Percentiles rank a stretch among this genome's conserved stretches.
Conservation (phyloP, 495 filamentous ascomycete species). For the Penicillium nucicola region DNA sequence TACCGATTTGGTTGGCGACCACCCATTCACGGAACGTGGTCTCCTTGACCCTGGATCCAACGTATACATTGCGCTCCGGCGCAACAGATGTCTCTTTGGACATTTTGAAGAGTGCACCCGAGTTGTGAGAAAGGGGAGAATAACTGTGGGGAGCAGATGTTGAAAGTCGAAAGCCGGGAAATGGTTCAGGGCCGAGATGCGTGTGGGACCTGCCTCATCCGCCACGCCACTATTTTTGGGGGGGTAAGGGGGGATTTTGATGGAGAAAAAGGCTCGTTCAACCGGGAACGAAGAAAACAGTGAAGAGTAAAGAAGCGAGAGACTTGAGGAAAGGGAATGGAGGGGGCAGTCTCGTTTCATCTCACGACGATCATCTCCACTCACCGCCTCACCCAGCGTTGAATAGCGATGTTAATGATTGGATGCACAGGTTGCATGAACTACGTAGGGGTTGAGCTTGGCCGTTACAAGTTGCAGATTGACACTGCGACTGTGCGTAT, state of each 20-base stretch:
- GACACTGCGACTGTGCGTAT: no score
- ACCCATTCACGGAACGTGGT: conserved; percentile 51
- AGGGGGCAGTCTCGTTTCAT: conserved; percentile 24
- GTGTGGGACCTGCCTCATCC: conserved; percentile 21
- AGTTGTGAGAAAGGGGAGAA: not conserved
- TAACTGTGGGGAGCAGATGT: not conserved
- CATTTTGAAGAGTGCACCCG: conserved; percentile 24
- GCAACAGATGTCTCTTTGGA: conserved; percentile 29
- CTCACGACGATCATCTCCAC: conserved; percentile 24
- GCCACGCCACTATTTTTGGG: not conserved
- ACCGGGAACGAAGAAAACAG: conserved; percentile 1
- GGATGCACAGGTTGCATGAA: not conserved
- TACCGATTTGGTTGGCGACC: conserved; percentile 54
- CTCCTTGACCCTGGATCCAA: conserved; percentile 37
- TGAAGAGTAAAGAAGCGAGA: not conserved
- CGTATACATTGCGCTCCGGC: conserved; percentile 42
- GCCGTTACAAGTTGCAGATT: not conserved
- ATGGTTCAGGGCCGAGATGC: conserved; percentile 17
- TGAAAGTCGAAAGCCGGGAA: conserved; percentile 20
- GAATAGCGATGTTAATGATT: conserved; percentile 8
- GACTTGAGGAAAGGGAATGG: conserved; percentile 1
- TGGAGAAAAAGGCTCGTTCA: conserved; percentile 2
- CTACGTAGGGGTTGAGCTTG: not conserved
- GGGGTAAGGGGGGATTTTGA: no score
- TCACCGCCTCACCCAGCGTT: conserved; percentile 22